Base-by-base conservation (phyloP, 257 asterid genomes). In the Schizonepeta tenuifolia region DNA sequence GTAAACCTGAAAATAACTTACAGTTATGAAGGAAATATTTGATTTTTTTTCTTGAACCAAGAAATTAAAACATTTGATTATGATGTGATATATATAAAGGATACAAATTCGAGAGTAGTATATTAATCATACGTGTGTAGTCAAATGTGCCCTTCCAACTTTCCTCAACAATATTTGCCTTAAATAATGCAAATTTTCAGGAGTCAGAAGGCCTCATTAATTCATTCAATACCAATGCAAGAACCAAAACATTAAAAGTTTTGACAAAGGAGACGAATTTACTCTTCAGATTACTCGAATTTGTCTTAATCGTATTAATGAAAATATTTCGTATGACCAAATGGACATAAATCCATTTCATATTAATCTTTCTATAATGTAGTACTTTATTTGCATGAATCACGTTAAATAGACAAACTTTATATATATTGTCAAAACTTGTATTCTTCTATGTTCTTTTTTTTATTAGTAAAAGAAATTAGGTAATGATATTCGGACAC, bases 121-220 rank as follows among this genome's bases (percentile, higher is more conserved):
- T n/a, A n/a, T 49, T 49, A n/a, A n/a, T 56, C 20, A 6, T 13
- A 55, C 31, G 62, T 55, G 12, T 22, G 3, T 26, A 56, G 63
- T 56, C 63, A 56, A 56, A 56, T 56, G 63, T 24, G 73, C 65
- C 82, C 54, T 78, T 78, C 75, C 53, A 79, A 79, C 74, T 74
- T 14, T 64, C 67, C 49, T 57, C 69, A 57, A 56, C 53, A 24
- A 63, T 28, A 68, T 78, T 69, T 73, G 50, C 44, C 51, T 58
- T 49, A 51, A 71, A 75, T 3, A 49, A 49, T 70, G 70, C 74
- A 70, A 14, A 31, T 17, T 64, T 79, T 51, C 7, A 18, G 43
- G 60, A 79, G 80, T 79, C 83, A 75, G 73, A 79, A 56, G 60
- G 54, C 61, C 22, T 49, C 68, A 75, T 73, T 60, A 75, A 75